These are phyloP conservation scores for Pisolithus thermaeus DNA, from an alignment of 1,284 basidiomycete species.

Conservation along the genomic window DNA sequence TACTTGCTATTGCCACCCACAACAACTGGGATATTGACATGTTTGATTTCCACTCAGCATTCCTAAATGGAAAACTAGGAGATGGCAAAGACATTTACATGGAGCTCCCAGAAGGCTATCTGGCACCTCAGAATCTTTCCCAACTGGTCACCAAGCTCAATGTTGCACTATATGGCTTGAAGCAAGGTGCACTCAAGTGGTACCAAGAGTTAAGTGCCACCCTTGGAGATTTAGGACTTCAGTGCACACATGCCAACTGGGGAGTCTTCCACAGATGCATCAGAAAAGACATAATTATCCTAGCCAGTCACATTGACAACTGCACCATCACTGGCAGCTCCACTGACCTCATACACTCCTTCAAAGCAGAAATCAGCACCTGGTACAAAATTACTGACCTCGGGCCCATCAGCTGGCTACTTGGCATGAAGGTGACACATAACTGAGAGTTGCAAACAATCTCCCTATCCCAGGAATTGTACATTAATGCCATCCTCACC, in stretches of 20 bases:
- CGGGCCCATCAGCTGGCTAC: constrained; percentile 1
- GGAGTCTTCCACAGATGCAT: not conserved
- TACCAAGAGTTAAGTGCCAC: not conserved
- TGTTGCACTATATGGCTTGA: constrained; percentile 2
- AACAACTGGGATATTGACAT: constrained; percentile 7
- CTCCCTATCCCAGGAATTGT: constrained; percentile 9
- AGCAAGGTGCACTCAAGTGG: constrained; percentile 4
- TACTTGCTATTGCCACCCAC: not conserved
- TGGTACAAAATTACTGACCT: not conserved
- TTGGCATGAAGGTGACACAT: not conserved
- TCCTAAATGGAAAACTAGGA: not conserved
- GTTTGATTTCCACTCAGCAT: constrained; percentile 6
- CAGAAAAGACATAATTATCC: no score
- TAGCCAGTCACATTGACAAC: no score
- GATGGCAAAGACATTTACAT: constrained; percentile 3
- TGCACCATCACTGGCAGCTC: no score
- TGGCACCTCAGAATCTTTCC: not conserved
- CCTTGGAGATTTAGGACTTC: not conserved
- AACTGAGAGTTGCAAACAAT: not conserved
- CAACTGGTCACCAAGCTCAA: not conserved
- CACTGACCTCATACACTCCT: not conserved
- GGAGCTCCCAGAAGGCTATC: not conserved
- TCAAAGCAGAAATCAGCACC: not conserved
- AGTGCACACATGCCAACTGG: not conserved
- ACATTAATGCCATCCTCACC: constrained; percentile 11